Evolutionary conservation across 768 basidiomycete species (phyloP), one percentile per base, ranked within the genome.

Genomic region (Kwoniella shandongensis): DNA sequence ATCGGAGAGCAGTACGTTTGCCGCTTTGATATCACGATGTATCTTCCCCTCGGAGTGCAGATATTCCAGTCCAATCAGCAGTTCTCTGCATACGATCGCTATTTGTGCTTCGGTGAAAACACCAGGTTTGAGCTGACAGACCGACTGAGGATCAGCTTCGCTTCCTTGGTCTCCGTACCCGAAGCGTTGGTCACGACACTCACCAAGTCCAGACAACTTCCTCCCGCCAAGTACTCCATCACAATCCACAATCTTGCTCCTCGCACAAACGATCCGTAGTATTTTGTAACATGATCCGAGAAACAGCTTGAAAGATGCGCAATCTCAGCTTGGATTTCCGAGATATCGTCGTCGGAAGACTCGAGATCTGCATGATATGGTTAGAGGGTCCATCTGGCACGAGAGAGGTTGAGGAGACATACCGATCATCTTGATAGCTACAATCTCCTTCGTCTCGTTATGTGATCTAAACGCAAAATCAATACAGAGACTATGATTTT

Each of bases 401-500:
- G 2, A 1, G 40, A 18, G 7, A n/a, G 23, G 20, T 58, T 54
- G 54, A n/a, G 29, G 48, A 27, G 13, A 77, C 87, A 64, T 69
- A 89, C 91, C 90, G 74, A 99, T 98, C 78, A 97, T 92, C 78
- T 99, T 99, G 72, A 99, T 89, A 42, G 96, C 96, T 15, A 99
- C 96, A 59, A 90, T 87, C 79, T 94, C 87, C 75, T 89, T 87
- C 11, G 91, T 89, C 60, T 91, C 89, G 69, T 91, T 89, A 78
- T 98, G 91, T 69, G 92, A 86, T 8, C 80, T 81, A 54, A 22
- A 8, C 26, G 10, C 35, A 10, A 40, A 29, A 15, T 26, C 48
- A 58, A 27, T 12, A 51, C 32, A 32, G 18, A 5, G n/a, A n/a
- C n/a, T n/a, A n/a, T n/a, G n/a, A n/a, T n/a, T n/a, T n/a, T n/a